Base-by-base conservation (phyloP, 2,329 filamentous ascomycete species). In the Pyrenochaeta sp. region DNA sequence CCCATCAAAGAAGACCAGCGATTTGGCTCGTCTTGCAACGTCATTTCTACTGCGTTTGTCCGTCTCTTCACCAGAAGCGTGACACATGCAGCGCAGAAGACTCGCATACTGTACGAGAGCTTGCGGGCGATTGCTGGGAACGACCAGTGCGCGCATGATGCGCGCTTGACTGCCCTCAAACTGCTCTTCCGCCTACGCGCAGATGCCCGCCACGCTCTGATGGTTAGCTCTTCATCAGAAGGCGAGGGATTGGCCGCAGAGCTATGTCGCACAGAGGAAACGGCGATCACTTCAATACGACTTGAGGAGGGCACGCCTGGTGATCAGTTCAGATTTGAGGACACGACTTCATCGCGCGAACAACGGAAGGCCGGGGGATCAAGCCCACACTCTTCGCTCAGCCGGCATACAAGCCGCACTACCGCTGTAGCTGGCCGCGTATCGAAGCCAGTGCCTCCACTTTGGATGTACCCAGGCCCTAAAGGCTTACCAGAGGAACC, bases 121-220 rank as follows among this genome's bases (percentile, higher is more conserved):
- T 58, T 79, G 5, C 65, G 73, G 4, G 54, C 67, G 3, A 62
- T 76, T 37, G 73, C 74, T 41, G 67, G 67, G 27, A 61, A 61
- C 18, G 64, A 74, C 32, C 59, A 61, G 7, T 72, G 69, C 50
- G 64, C 69, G 11, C 71, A 63, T 37, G 75, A 77, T 60, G 75
- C 75, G 30, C 70, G 75, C 4, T 62, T 78, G 39, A 71, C 71
- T 12, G 71, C 74, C 5, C 61, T 78, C 9, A 75, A 74, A 47
- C 59, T 76, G 37, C 79, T 97, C 2, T 94, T 96, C 71, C 87
- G 93, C 37, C 79, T 97, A 27, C 86, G 93, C 53, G 91, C 92
- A 18, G 92, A 97, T 74, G 91, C 90, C 71, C 86, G 89, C 9
- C 86, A 93, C 61, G 85, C 88, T 39, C 83, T 97, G 3, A 91